These are phyloP conservation scores for Rhodamnia argentea DNA, from an alignment of 345 rosid genomes.

Conservation along the genomic window DNA sequence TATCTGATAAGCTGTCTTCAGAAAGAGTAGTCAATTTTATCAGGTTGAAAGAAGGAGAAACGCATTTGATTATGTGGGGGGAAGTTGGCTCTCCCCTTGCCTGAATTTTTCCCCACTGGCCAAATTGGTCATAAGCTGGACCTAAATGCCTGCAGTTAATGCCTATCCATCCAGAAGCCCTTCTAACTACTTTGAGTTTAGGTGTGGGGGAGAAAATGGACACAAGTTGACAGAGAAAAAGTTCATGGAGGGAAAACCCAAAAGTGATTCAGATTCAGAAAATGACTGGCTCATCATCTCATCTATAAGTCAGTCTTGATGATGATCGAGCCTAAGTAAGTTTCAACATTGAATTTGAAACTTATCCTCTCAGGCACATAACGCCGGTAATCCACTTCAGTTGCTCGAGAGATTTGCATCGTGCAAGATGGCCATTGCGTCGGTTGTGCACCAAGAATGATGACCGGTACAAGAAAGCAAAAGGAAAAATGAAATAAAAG, in stretches of 20 bases:
- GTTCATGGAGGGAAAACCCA: background rate
- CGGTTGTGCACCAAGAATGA: background rate
- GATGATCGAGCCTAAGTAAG: background rate
- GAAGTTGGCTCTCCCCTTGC: background rate
- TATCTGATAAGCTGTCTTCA: background rate
- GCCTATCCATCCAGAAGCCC: too few species aligned
- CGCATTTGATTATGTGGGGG: background rate
- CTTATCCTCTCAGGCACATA: background rate
- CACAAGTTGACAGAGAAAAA: background rate
- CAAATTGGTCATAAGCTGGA: background rate
- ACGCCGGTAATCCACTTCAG: background rate
- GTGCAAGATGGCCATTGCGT: background rate
- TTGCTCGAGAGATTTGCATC: background rate
- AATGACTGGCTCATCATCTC: background rate
- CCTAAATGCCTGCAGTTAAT: background rate
- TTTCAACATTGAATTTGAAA: background rate
- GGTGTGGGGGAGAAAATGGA: background rate
- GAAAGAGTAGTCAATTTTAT: background rate
- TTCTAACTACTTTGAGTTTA: background rate
- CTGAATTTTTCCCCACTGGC: background rate
- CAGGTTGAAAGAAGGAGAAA: background rate
- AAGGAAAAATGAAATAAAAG: background rate
- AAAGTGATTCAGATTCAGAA: background rate
- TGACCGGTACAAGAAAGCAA: background rate
- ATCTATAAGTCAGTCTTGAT: background rate